Evolutionary conservation across 495 filamentous ascomycete genomes (phyloP).

Genomic region (Pyronema omphalodes): DNA sequence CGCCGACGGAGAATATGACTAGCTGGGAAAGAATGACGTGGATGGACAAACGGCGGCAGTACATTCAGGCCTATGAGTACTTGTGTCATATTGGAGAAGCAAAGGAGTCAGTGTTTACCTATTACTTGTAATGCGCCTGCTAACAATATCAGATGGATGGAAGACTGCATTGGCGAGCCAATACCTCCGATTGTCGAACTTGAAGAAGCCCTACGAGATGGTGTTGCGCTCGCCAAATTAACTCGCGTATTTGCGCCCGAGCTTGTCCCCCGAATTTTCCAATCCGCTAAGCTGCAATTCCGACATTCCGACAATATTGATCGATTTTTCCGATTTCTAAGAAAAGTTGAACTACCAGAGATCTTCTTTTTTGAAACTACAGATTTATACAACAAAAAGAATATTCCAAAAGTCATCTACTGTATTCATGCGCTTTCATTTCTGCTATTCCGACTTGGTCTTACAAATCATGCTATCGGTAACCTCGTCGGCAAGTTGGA

Average conservation of each 20-base stretch:
- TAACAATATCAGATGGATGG: constrained; percentile 51
- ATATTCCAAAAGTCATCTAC: constrained; percentile 97
- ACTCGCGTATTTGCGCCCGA: constrained; percentile 75
- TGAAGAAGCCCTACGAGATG: constrained; percentile 82
- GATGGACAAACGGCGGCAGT: constrained; percentile 98
- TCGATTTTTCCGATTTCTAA: constrained; percentile 78
- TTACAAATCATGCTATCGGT: constrained; percentile 91
- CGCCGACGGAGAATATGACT: constrained; percentile 37
- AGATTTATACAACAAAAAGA: constrained; percentile 98
- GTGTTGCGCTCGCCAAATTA: constrained; percentile 89
- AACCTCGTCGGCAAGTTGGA: constrained; percentile 93
- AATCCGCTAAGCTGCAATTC: constrained; percentile 65
- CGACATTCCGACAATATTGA: constrained; percentile 96
- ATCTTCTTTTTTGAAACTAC: constrained; percentile 97
- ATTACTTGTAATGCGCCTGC: not conserved
- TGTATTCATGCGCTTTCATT: constrained; percentile 95
- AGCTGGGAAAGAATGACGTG: constrained; percentile 77
- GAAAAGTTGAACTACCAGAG: constrained; percentile 86
- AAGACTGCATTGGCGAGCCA: constrained; percentile 71
- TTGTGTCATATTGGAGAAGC: constrained; percentile 98
- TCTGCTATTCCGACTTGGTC: constrained; percentile 82
- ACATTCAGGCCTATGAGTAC: constrained; percentile 95
- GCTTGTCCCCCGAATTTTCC: constrained; percentile 62
- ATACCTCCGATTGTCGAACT: constrained; percentile 92
- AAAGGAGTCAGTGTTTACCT: constrained; percentile 40